These are phyloP conservation scores for Emmonsiellopsis sp. DNA, from an alignment of 2,329 filamentous ascomycete species.

Conservation along the genomic window DNA sequence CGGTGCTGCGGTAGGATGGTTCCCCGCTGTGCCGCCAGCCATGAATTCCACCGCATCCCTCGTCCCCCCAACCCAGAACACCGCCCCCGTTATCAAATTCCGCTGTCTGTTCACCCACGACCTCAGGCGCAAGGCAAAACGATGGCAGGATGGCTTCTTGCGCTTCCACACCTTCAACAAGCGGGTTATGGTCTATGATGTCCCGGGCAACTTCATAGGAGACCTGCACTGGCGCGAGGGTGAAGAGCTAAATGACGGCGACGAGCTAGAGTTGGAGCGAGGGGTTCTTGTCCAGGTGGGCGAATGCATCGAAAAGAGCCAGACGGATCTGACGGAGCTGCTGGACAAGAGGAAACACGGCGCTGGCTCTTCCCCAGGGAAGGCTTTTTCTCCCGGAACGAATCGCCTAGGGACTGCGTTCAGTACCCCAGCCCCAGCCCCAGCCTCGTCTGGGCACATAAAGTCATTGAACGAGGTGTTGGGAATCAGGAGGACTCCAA, in stretches of 20 bases:
- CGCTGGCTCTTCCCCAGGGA: constrained; percentile 20
- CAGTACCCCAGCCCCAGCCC: constrained; percentile 17
- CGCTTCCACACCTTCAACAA: constrained; percentile 88
- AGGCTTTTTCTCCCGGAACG: constrained; percentile 23
- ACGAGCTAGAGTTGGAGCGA: constrained; percentile 72
- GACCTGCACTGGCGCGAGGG: constrained; percentile 72
- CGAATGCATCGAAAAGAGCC: constrained; percentile 60
- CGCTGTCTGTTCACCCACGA: constrained; percentile 83
- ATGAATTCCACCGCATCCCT: constrained; percentile 15
- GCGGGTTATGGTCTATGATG: constrained; percentile 82
- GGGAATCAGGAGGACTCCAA: constrained; percentile 54
- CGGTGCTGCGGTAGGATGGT: not conserved
- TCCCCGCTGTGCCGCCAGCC: not conserved
- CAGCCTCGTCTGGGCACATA: constrained; percentile 35
- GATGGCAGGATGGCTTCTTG: constrained; percentile 87
- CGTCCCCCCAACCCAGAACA: constrained; percentile 49
- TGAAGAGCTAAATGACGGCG: constrained; percentile 64
- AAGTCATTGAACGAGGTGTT: constrained; percentile 56
- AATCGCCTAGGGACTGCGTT: constrained; percentile 35
- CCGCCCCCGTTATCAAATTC: constrained; percentile 70
- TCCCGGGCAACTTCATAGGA: constrained; percentile 68
- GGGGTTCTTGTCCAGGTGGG: constrained; percentile 71
- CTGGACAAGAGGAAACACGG: constrained; percentile 56
- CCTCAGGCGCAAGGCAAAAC: constrained; percentile 74
- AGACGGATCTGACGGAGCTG: constrained; percentile 71